Evolutionary conservation across 2,329 filamentous ascomycete genomes (phyloP).

Genomic region (Aspergillus sp.): DNA sequence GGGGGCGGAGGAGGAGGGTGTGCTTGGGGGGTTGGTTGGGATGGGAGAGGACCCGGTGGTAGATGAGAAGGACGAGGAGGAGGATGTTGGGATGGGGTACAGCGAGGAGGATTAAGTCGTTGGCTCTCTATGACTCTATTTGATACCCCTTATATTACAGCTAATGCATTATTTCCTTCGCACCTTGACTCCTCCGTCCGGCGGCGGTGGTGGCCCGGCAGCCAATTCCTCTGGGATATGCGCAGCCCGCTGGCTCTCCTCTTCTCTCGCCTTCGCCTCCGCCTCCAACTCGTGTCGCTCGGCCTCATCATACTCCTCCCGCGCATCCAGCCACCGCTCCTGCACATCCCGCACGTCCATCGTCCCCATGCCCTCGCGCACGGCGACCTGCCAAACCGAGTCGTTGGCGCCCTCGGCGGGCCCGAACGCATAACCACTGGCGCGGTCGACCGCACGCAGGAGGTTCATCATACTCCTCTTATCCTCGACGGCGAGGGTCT

Average conservation of each 20-base stretch:
- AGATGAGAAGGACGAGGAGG: conserved; percentile 26
- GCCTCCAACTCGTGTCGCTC: conserved; percentile 69
- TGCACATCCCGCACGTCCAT: conserved; percentile 86
- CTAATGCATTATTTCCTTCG: conserved; percentile 46
- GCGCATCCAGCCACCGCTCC: conserved; percentile 88
- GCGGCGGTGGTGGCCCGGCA: conserved; percentile 30
- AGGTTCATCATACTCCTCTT: conserved; percentile 95
- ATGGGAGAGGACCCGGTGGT: conserved; percentile 24
- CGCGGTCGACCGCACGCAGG: conserved; percentile 78
- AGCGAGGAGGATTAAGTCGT: conserved; percentile 27
- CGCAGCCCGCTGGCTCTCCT: conserved; percentile 19
- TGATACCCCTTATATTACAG: conserved; percentile 9
- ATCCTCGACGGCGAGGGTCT: conserved; percentile 91
- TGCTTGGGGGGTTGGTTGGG: conserved; percentile 32
- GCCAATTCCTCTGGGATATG: conserved; percentile 19
- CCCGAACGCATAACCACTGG: conserved; percentile 87
- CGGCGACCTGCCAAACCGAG: conserved; percentile 92
- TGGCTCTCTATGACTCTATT: conserved; percentile 6
- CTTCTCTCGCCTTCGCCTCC: conserved; percentile 50
- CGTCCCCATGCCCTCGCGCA: conserved; percentile 59
- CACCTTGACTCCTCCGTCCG: conserved; percentile 61
- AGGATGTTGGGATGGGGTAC: conserved; percentile 39
- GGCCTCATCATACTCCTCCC: conserved; percentile 73
- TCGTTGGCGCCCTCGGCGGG: conserved; percentile 87
- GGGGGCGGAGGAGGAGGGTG: conserved; percentile 38